Conservation (phyloP, 164 flowering plant genomes). For the Liquidambar formosana region DNA sequence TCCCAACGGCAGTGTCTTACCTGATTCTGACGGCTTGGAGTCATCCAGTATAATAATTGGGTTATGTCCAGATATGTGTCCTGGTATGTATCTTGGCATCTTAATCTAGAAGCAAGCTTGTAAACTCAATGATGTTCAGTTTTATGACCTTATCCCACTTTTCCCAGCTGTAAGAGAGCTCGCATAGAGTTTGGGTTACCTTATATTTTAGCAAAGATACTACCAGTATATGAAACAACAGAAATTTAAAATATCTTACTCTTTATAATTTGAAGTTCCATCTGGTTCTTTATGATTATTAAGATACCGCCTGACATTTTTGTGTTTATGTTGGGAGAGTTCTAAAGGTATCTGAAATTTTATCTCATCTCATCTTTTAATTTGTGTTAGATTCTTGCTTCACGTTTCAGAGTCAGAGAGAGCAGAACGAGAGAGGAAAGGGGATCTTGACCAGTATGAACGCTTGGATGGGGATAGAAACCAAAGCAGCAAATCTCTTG, state of each 20-base stretch:
- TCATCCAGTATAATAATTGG: conserved; percentile 60
- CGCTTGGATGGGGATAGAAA: conserved; percentile 94
- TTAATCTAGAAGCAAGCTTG: neutral
- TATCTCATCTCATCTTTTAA: conserved; percentile 5
- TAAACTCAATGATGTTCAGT: neutral
- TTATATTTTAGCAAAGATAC: neutral
- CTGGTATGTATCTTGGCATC: conserved; percentile 53
- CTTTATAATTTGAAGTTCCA: neutral
- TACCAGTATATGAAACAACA: neutral
- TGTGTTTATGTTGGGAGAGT: neutral
- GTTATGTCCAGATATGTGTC: conserved; percentile 95
- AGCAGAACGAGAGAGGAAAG: conserved; percentile 92
- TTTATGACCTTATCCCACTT: neutral
- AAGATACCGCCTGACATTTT: neutral
- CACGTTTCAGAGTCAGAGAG: conserved; percentile 81
- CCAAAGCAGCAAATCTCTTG: conserved; percentile 70
- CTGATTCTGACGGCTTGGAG: conserved; percentile 55
- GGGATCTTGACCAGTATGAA: conserved; percentile 93
- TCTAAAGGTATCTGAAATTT: neutral
- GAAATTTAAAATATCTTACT: too few relatives aligned
- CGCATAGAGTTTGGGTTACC: neutral
- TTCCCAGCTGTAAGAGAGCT: neutral
- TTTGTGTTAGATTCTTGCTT: conserved; percentile 9
- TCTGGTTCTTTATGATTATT: neutral
- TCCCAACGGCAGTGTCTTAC: conserved; percentile 24